Evolutionary conservation across 2,329 filamentous ascomycete genomes (phyloP).

Genomic region (Apiospora hydei): DNA sequence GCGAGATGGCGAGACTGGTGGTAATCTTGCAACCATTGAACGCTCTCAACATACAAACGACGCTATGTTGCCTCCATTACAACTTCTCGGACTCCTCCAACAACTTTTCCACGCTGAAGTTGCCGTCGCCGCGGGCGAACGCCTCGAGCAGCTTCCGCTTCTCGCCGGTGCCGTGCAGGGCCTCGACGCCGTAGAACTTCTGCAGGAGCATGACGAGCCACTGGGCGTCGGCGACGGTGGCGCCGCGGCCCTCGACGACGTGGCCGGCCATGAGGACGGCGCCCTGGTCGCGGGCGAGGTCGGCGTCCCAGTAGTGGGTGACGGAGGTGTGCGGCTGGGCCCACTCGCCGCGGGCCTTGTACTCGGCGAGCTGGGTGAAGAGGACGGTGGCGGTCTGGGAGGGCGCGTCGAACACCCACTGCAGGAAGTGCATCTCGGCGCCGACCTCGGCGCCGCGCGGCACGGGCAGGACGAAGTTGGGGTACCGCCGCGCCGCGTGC

Average conservation of each 20-base stretch:
- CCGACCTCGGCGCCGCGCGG: constrained; percentile 68
- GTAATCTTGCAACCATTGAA: neutral
- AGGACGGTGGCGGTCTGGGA: constrained; percentile 76
- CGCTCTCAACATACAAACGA: neutral
- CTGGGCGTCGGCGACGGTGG: constrained; percentile 81
- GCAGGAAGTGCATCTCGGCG: constrained; percentile 93
- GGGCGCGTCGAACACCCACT: constrained; percentile 86
- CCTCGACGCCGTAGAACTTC: constrained; percentile 78
- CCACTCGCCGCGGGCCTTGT: constrained; percentile 88
- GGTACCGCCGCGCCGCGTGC: constrained; percentile 73
- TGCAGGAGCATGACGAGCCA: constrained; percentile 94
- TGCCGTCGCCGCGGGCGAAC: constrained; percentile 80
- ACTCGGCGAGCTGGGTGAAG: constrained; percentile 94
- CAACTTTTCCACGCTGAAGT: constrained; percentile 84
- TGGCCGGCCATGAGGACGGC: constrained; percentile 87
- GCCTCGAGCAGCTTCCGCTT: constrained; percentile 78
- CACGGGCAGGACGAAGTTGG: constrained; percentile 90
- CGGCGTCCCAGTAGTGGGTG: constrained; percentile 82
- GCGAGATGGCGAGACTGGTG: neutral
- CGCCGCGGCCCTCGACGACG: constrained; percentile 77
- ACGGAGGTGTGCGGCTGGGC: constrained; percentile 92
- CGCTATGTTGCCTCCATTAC: constrained; percentile 46
- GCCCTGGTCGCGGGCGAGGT: constrained; percentile 72
- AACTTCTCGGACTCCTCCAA: constrained; percentile 90
- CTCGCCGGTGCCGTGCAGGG: constrained; percentile 64